Evolutionary conservation across 1,284 basidiomycete genomes (phyloP).

Genomic region (Lentinula novae-zelandiae): DNA sequence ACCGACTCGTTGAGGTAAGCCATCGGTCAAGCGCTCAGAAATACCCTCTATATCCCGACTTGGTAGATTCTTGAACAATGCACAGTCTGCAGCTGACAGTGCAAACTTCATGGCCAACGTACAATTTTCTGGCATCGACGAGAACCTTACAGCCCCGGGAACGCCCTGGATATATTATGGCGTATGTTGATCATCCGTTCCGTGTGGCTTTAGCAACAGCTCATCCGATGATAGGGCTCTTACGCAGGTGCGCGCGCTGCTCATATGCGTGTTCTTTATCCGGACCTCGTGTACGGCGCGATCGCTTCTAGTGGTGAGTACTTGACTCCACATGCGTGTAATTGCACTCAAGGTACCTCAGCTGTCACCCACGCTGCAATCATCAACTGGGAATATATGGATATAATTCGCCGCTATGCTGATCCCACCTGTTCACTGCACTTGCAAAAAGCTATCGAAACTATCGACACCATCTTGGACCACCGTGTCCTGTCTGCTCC

Average conservation of each 20-base stretch:
- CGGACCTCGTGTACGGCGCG: conserved; percentile 85
- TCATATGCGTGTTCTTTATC: conserved; percentile 87
- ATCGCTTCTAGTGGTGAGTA: conserved; percentile 83
- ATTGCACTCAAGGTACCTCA: conserved; percentile 20
- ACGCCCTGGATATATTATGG: conserved; percentile 96
- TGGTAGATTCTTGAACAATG: conserved; percentile 80
- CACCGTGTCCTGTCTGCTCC: conserved; percentile 30
- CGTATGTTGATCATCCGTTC: conserved; percentile 30
- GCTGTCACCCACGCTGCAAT: conserved; percentile 73
- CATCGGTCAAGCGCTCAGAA: neutral
- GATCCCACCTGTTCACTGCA: conserved; percentile 69
- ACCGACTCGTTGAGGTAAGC: conserved; percentile 68
- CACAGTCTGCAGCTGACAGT: conserved; percentile 88
- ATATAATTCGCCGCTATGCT: conserved; percentile 77
- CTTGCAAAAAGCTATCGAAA: conserved; percentile 60
- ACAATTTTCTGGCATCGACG: conserved; percentile 68
- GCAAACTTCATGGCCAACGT: conserved; percentile 87
- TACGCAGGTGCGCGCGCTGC: conserved; percentile 95
- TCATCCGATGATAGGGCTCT: conserved; percentile 50
- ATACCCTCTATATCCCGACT: conserved; percentile 8
- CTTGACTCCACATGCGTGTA: conserved; percentile 7
- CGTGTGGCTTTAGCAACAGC: neutral
- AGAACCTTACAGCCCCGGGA: conserved; percentile 62
- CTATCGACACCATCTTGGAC: conserved; percentile 61
- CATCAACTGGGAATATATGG: conserved; percentile 83